Conservation (phyloP, 352 stramenopile species). For the Phytophthora ohioensis region DNA sequence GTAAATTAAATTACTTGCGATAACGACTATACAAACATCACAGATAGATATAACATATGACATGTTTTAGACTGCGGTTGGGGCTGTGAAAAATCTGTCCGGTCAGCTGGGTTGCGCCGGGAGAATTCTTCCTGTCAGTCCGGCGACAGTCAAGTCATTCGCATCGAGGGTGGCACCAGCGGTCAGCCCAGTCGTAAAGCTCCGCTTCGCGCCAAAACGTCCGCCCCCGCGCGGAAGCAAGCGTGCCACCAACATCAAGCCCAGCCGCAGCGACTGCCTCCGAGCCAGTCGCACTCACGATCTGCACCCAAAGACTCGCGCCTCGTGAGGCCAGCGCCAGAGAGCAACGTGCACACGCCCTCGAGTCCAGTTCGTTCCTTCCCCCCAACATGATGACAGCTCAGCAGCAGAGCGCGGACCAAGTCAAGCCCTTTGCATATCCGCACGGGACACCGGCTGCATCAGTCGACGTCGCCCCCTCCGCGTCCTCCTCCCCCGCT, state of each 20-base stretch:
- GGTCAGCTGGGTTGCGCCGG: slow-evolving; percentile 35
- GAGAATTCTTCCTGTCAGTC: slow-evolving; percentile 37
- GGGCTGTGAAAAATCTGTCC: slow-evolving; percentile 43
- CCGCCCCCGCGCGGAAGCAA: slow-evolving; percentile 9
- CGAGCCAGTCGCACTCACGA: not conserved
- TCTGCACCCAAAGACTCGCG: slow-evolving; percentile 22
- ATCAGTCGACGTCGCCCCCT: slow-evolving; percentile 14
- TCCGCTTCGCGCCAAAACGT: slow-evolving; percentile 25
- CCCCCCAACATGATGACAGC: slow-evolving; percentile 64
- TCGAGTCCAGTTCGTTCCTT: slow-evolving; percentile 16
- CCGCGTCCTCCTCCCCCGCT: slow-evolving; percentile 7
- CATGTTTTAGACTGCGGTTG: slow-evolving; percentile 9
- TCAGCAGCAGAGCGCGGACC: slow-evolving; percentile 56
- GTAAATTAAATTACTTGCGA: not conserved
- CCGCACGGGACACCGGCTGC: slow-evolving; percentile 33
- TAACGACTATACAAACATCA: not conserved
- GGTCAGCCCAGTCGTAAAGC: slow-evolving; percentile 26
- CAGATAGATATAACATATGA: not conserved
- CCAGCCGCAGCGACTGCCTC: not conserved
- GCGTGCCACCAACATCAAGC: not conserved
- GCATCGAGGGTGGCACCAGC: slow-evolving; percentile 22
- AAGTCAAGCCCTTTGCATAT: slow-evolving; percentile 53
- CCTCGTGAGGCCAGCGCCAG: slow-evolving; percentile 24
- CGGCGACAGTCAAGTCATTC: slow-evolving; percentile 21
- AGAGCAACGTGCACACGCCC: slow-evolving; percentile 20